Conservation (phyloP, 345 rosid genomes). For the Anastatica hierochuntica region DNA sequence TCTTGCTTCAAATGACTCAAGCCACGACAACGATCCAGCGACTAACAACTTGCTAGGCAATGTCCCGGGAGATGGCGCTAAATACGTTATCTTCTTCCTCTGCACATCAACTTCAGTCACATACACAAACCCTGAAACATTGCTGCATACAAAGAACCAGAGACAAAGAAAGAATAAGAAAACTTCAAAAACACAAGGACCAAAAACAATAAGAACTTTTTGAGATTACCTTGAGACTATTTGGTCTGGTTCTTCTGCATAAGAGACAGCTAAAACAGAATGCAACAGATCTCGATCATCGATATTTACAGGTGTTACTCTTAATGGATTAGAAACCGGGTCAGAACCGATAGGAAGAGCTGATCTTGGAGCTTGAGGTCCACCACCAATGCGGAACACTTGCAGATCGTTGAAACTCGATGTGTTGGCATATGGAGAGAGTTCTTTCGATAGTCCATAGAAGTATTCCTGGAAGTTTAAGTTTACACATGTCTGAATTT, state of each 20-base stretch:
- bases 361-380: conserved; percentile 79
- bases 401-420: conserved; percentile 50
- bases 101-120: conserved; percentile 57
- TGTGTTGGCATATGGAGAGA: conserved; percentile 68
- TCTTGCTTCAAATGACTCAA: conserved; percentile 39
- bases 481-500: neutral
- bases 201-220: neutral
- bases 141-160: conserved; percentile 32
- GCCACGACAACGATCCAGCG: conserved; percentile 72
- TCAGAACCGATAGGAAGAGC: conserved; percentile 62
- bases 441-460: conserved; percentile 65
- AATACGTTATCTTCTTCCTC: conserved; percentile 60
- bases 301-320: conserved; percentile 47
- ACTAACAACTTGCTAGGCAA: conserved; percentile 62
- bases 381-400: conserved; percentile 77
- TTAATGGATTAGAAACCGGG: conserved; percentile 45
- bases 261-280: conserved; percentile 77
- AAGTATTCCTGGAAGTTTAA: conserved; percentile 62
- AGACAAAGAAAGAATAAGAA: neutral
- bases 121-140: conserved; percentile 77
- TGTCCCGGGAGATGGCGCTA: conserved; percentile 58
- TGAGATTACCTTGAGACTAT: conserved; percentile 51
- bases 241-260: conserved; percentile 67
- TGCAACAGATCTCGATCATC: conserved; percentile 51
- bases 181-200: neutral